phyloP scores from a whole-genome alignment of 352 stramenopile species.

The Discostella stelligera region DNA sequence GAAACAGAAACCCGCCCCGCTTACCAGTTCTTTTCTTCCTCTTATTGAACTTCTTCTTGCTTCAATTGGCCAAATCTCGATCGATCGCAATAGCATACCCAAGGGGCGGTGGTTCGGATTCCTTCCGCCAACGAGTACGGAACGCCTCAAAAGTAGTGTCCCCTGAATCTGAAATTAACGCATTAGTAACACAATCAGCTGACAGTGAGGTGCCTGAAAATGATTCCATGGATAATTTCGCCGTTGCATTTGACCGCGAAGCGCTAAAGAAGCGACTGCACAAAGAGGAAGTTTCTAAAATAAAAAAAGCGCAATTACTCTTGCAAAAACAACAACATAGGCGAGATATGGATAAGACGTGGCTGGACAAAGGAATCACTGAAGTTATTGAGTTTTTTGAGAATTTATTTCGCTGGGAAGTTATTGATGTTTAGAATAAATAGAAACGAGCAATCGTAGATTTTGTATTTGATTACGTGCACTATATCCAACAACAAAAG shows the following conservation, averaged over 20 bases:
- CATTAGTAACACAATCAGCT: not conserved
- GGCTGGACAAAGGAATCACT: constrained; percentile 53
- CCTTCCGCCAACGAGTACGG: not conserved
- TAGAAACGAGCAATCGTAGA: not conserved
- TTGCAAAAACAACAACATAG: constrained; percentile 42
- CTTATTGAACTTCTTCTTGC: not conserved
- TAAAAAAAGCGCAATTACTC: constrained; percentile 46
- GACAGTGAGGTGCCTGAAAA: not conserved
- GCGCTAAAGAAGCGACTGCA: constrained; percentile 5
- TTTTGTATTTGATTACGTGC: not conserved
- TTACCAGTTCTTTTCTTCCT: not conserved
- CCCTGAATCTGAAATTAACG: not conserved
- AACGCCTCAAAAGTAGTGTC: not conserved
- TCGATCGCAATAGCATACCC: not conserved
- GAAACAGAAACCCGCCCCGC: not conserved
- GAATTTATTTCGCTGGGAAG: constrained; percentile 57
- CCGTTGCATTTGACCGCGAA: constrained; percentile 5
- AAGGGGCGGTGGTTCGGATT: not conserved
- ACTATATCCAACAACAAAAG: not conserved
- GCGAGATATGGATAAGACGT: constrained; percentile 50
- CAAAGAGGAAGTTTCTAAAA: constrained; percentile 34
- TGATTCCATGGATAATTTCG: not conserved
- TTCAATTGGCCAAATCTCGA: not conserved
- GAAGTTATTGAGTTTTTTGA: constrained; percentile 56
- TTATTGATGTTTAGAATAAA: constrained; percentile 32